phyloP scores from a whole-genome alignment of 1,284 basidiomycete genomes.

The Boletus holoroseus region DNA sequence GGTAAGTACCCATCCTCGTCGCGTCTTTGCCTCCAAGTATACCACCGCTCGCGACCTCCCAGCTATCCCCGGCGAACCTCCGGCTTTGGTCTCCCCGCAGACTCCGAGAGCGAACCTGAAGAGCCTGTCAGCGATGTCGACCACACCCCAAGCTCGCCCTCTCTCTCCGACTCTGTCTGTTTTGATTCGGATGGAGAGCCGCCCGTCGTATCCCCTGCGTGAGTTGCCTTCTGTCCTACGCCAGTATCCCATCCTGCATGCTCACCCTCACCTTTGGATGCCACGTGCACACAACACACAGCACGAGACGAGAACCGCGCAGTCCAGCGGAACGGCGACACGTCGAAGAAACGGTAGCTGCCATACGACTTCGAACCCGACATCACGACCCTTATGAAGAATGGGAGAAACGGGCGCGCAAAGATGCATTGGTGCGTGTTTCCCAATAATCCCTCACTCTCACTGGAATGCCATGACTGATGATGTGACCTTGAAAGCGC shows the following conservation, averaged over 20 bases:
- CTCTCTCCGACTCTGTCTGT: conserved; percentile 35
- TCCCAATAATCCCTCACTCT: not conserved
- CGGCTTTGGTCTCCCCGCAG: conserved; percentile 51
- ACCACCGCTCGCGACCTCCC: conserved; percentile 1
- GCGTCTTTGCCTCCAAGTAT: not conserved
- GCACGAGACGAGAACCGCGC: conserved; percentile 22
- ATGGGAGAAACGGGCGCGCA: conserved; percentile 63
- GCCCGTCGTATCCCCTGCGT: conserved; percentile 33
- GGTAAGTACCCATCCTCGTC: conserved; percentile 31
- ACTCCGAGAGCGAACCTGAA: conserved; percentile 39
- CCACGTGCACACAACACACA: conserved; percentile 3
- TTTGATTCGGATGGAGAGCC: conserved; percentile 42
- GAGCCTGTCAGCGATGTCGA: conserved; percentile 23
- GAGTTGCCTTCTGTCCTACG: conserved; percentile 12
- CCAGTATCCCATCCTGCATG: not conserved
- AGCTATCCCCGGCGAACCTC: conserved; percentile 31
- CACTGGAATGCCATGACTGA: not conserved
- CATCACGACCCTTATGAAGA: conserved; percentile 74
- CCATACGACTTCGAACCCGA: conserved; percentile 59
- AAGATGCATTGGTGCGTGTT: conserved; percentile 63
- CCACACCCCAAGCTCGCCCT: conserved; percentile 21
- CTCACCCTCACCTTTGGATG: not conserved
- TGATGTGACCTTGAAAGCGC: conserved; percentile 38
- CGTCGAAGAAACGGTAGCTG: conserved; percentile 62
- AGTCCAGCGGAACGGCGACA: conserved; percentile 45